Evolutionary conservation across 257 asterid genomes (phyloP).

Genomic region (Forsythia viridissima): DNA sequence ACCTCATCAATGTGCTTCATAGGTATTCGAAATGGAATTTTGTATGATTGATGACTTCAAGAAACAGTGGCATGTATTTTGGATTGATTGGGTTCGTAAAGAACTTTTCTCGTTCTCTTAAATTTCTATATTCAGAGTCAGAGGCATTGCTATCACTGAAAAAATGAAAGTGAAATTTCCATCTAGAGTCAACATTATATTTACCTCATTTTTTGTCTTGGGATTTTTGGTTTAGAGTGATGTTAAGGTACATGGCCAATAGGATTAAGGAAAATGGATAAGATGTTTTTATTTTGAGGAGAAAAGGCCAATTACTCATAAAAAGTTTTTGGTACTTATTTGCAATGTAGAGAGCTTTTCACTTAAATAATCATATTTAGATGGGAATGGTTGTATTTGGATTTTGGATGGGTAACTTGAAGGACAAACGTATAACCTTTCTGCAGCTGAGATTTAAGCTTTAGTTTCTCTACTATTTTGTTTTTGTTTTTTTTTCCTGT

Average conservation of each 20-base stretch:
- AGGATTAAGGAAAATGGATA: neutral
- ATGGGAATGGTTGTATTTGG: conserved; percentile 13
- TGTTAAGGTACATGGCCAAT: conserved; percentile 1
- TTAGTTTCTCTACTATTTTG: neutral
- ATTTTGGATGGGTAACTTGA: conserved; percentile 4
- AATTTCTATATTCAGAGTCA: neutral
- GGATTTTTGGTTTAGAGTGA: conserved; percentile 9
- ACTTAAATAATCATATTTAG: conserved; percentile 12
- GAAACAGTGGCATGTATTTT: neutral
- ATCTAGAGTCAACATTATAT: neutral
- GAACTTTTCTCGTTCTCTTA: neutral
- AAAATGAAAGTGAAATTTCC: neutral
- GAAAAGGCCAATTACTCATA: neutral
- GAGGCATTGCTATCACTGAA: conserved; percentile 10
- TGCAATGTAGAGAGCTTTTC: conserved; percentile 12
- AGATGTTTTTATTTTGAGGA: neutral
- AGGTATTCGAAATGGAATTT: neutral
- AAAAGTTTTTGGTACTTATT: conserved; percentile 3
- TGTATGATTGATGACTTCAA: neutral
- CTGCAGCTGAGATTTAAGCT: neutral
- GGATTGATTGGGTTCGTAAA: neutral
- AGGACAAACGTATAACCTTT: neutral
- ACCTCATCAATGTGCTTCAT: neutral
- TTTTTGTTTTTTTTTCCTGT: neutral
- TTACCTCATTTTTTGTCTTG: conserved; percentile 9